Base-by-base conservation (phyloP, 306 rosid species). In the Pyrus betulifolia region DNA sequence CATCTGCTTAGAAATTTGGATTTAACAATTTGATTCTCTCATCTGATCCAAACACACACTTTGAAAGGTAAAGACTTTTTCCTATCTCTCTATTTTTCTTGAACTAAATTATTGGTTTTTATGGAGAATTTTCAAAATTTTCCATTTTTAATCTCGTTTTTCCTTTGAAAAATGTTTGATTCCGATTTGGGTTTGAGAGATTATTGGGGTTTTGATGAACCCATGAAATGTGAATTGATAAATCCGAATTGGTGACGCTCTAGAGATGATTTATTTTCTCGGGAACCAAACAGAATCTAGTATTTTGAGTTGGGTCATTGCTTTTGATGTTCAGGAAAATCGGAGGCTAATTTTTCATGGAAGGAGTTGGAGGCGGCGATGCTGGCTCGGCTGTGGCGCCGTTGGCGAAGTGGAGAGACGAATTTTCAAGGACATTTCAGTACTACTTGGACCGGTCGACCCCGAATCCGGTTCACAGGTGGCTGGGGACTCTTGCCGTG, bases 361-460 rank as follows among this genome's bases (percentile, higher is more conserved):
- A 88, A 86, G 89, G 81, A 83, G 86, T 22, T 74, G 89, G 71
- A 57, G 80, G 72, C 64, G 89, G 72, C 60, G 89, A 88, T 62
- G 82, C 77, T 22, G 82, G 81, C 69, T 79, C 88, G 42, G 69
- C 64, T 2, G 80, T 78, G 77, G 86, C 82, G 30, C 87, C 94
- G 54, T 58, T 89, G 51, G 91, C 87, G 52, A 82, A 85, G 84
- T 86, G 88, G 89, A 83, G 87, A 60, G 74, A 77, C 69, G 96
- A 88, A 69, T 88, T 83, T 67, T 57, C 82, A 0, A 80, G 67
- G 76, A 66, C 78, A 21, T 88, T 90, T 82, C 93, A 88, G 80
- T 80, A 85, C 77, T 88, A 86, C 75, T 81, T 90, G 88, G 96
- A 90, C 77, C 87, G 85, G 1, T 86, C 89, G 4, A 85, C 87